Percentiles rank a stretch among this genome's conserved stretches.
Evolutionary conservation across 306 rosid genomes (phyloP).

Genomic region (Fragaria vesca): DNA sequence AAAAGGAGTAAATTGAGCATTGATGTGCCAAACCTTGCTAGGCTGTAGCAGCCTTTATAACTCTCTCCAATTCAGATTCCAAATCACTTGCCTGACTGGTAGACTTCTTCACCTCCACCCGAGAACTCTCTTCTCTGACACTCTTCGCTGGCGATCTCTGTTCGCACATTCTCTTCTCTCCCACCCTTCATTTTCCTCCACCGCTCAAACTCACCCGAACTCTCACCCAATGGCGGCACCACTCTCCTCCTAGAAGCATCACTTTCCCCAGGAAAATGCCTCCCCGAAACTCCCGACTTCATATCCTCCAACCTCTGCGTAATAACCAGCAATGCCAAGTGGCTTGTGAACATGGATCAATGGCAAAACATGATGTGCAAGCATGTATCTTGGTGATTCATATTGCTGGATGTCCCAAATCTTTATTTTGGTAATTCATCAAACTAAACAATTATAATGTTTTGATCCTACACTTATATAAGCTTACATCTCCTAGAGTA

Average conservation of each 20-base stretch:
- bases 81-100: slow-evolving; percentile 42
- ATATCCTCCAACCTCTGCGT: slow-evolving; percentile 47
- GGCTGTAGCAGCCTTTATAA: slow-evolving; percentile 71
- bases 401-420: background rate
- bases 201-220: slow-evolving; percentile 42
- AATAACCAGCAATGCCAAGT: background rate
- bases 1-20: background rate
- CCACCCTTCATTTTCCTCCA: slow-evolving; percentile 54
- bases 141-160: background rate
- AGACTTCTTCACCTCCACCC: slow-evolving; percentile 40
- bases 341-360: background rate
- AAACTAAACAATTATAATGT: background rate
- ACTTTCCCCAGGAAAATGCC: slow-evolving; percentile 20
- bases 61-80: slow-evolving; percentile 84
- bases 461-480: background rate
- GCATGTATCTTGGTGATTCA: background rate
- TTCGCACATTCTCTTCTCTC: slow-evolving; percentile 38
- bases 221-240: slow-evolving; percentile 23
- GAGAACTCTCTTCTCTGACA: slow-evolving; percentile 32
- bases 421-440: background rate
- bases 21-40: slow-evolving; percentile 38
- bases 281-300: slow-evolving; percentile 38
- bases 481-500: background rate
- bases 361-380: too few species aligned
- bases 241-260: slow-evolving; percentile 28